Percentiles rank a stretch among this genome's conserved stretches.
These are phyloP conservation scores for Trypanosomatidae sp. DNA, from an alignment of 208 protist species.

Conservation along the genomic window DNA sequence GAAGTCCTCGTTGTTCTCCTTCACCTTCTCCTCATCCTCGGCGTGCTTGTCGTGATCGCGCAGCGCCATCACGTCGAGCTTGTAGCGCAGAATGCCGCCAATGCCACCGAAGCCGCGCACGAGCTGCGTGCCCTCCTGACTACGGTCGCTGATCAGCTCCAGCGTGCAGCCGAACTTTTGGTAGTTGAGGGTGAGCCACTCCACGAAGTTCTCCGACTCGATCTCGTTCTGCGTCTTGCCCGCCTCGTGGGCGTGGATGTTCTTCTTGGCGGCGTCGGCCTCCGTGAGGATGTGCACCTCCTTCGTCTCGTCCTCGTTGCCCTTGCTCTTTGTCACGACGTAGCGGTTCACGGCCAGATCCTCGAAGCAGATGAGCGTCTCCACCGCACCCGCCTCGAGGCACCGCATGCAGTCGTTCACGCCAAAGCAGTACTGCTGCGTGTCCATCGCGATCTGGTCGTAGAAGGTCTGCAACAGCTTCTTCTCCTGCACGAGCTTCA, in stretches of 20 bases:
- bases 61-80: conserved; percentile 89
- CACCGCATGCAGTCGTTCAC: conserved; percentile 97
- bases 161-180: conserved; percentile 97
- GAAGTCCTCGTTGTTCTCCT: conserved; percentile 82
- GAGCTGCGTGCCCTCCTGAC: conserved; percentile 98
- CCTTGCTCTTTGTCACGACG: conserved; percentile 81
- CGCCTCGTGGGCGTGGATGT: conserved; percentile 81
- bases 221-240: conserved; percentile 92
- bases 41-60: too few relatives aligned
- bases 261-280: conserved; percentile 73
- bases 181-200: conserved; percentile 99
- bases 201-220: conserved; percentile 93
- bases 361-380: conserved; percentile 99
- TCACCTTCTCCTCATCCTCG: too few relatives aligned
- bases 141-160: conserved; percentile 94
- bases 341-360: conserved; percentile 94
- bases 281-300: conserved; percentile 71
- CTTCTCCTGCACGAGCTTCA: conserved; percentile 99
- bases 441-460: conserved; percentile 98
- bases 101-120: conserved; percentile 98
- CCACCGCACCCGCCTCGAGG: conserved; percentile 97
- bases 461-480: conserved; percentile 99
- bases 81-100: conserved; percentile 93
- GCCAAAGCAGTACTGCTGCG: conserved; percentile 99
- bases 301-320: conserved; percentile 69